These are phyloP conservation scores for Aphanomyces invadans DNA, from an alignment of 352 stramenopile species.

Conservation along the genomic window DNA sequence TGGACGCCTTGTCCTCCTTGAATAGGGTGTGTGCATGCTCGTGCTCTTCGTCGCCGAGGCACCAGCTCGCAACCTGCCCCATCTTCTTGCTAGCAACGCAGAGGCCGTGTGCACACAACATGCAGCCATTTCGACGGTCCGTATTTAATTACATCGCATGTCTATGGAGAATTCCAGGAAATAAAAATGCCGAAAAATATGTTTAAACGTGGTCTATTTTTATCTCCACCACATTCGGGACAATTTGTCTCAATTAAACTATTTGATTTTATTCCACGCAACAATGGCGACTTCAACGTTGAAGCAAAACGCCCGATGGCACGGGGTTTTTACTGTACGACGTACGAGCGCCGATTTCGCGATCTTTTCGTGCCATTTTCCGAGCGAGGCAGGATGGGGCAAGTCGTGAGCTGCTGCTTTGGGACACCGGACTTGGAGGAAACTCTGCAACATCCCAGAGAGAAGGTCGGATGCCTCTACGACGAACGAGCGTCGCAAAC, in stretches of 20 bases:
- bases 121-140: too few relatives aligned
- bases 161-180: background rate
- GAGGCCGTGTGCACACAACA: too few relatives aligned
- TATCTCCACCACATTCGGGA: background rate
- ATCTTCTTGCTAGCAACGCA: too few relatives aligned
- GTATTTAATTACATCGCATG: too few relatives aligned
- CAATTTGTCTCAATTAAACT: background rate
- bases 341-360: background rate
- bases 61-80: slow-evolving; percentile 22
- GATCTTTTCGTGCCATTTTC: slow-evolving; percentile 14
- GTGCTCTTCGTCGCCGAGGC: slow-evolving; percentile 9
- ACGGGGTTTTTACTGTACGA: background rate
- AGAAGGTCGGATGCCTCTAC: background rate
- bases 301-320: background rate
- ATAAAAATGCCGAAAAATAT: background rate
- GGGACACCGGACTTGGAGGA: background rate
- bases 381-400: slow-evolving; percentile 15
- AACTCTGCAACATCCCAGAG: background rate
- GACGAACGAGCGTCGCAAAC: background rate
- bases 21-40: background rate
- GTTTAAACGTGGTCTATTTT: slow-evolving; percentile 1
- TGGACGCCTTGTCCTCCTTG: slow-evolving; percentile 10
- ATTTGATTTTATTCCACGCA: background rate
- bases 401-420: slow-evolving; percentile 2
- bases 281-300: slow-evolving; percentile 8